Percentiles rank a stretch among this genome's conserved stretches.
Evolutionary conservation across 176 grass and related monocot species (phyloP).

Genomic region (Paspalum notatum): DNA sequence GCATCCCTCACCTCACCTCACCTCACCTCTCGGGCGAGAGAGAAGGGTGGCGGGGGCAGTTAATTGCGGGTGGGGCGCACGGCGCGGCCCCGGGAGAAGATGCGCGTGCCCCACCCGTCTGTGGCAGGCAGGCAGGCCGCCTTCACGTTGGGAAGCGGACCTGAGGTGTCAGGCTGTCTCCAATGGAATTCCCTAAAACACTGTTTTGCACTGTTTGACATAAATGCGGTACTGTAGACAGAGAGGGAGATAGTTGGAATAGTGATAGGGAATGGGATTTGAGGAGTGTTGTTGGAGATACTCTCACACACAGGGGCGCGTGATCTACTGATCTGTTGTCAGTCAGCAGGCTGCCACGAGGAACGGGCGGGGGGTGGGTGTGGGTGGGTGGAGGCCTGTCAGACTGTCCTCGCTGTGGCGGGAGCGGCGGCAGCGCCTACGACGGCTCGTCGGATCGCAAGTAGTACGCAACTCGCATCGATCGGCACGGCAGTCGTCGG

Average conservation of each 20-base stretch:
- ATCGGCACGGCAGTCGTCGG: background rate
- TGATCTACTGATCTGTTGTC: conserved; percentile 15
- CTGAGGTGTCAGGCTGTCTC: too few relatives aligned
- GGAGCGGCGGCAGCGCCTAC: background rate
- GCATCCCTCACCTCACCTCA: too few relatives aligned
- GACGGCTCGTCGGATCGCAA: too few relatives aligned
- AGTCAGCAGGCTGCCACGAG: conserved; percentile 16
- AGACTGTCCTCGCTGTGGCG: conserved; percentile 16
- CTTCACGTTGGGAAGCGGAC: conserved; percentile 8
- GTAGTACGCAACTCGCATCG: background rate
- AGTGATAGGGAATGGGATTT: too few relatives aligned
- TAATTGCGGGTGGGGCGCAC: conserved; percentile 16
- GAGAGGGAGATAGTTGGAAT: too few relatives aligned
- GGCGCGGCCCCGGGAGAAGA: background rate
- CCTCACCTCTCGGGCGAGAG: background rate
- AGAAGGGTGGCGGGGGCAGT: background rate
- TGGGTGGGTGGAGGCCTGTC: conserved; percentile 16
- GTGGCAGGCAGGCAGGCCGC: background rate
- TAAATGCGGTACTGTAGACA: too few relatives aligned
- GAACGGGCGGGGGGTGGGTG: background rate
- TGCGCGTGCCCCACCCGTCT: conserved; percentile 14
- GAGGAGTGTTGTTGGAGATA: too few relatives aligned
- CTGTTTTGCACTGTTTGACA: too few relatives aligned
- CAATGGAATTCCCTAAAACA: too few relatives aligned
- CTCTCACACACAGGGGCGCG: background rate